Evolutionary conservation across 768 basidiomycete species (phyloP).

Genomic region (Boletus subcaerulescens): DNA sequence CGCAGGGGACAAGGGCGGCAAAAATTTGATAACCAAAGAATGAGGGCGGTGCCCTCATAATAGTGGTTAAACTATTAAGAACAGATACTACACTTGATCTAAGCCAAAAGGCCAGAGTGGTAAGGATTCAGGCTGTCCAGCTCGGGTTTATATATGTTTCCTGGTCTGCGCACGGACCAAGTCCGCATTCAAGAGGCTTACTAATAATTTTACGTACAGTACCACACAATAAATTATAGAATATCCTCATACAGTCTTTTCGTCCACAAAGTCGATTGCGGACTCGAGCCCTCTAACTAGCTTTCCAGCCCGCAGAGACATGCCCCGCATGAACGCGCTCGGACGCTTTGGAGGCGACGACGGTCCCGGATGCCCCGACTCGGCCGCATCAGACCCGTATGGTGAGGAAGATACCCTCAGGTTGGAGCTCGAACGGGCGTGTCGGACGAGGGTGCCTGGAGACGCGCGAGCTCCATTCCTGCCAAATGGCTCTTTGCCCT

Average conservation of each 20-base stretch:
- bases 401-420: slow-evolving; percentile 15
- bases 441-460: slow-evolving; percentile 14
- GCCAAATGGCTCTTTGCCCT: slow-evolving; percentile 4
- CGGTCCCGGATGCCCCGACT: slow-evolving; percentile 2
- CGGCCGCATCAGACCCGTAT: slow-evolving; percentile 11
- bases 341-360: slow-evolving; percentile 26
- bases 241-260: slow-evolving; percentile 11
- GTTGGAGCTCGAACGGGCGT: slow-evolving; percentile 27
- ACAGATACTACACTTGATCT: slow-evolving; percentile 80
- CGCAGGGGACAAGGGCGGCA: slow-evolving; percentile 24
- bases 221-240: not conserved
- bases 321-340: slow-evolving; percentile 29
- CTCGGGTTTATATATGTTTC: slow-evolving; percentile 1
- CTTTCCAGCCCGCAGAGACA: slow-evolving; percentile 35
- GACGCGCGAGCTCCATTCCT: not conserved
- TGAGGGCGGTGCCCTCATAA: slow-evolving; percentile 53
- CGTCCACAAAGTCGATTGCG: slow-evolving; percentile 42
- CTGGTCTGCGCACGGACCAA: slow-evolving; percentile 11
- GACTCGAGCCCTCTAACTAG: slow-evolving; percentile 39
- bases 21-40: slow-evolving; percentile 52
- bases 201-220: not conserved
- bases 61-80: slow-evolving; percentile 62
- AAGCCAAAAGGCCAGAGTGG: slow-evolving; percentile 58
- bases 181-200: not conserved
- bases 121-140: slow-evolving; percentile 11